Evolutionary conservation across 768 basidiomycete species (phyloP), one percentile per base, ranked within the genome.

Genomic region (Tremella fuciformis): DNA sequence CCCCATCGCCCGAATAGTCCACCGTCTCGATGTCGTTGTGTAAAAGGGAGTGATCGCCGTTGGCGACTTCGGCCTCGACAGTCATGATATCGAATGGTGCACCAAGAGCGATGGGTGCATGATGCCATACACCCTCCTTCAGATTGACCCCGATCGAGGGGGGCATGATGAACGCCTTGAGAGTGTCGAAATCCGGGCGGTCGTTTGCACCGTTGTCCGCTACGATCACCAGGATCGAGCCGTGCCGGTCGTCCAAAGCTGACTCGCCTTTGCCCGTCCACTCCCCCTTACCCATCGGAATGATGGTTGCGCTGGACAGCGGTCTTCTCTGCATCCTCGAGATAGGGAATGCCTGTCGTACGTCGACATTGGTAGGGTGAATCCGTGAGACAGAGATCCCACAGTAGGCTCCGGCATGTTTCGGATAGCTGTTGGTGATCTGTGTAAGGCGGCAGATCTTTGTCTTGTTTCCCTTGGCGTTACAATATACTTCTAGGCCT

Each of bases 21-120:
- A n/a, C n/a, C n/a, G n/a, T n/a, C n/a, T n/a, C n/a, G n/a, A n/a
- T n/a, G n/a, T n/a, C n/a, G n/a, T n/a, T n/a, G n/a, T n/a, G n/a
- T n/a, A n/a, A n/a, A n/a, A n/a, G n/a, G n/a, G n/a, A n/a, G n/a
- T n/a, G n/a, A n/a, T n/a, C 88, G 8, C 74, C 69, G 57, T 88
- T 83, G 3, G 91, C 91, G 54, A 94, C 85, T 76, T 98, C 93
- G 21, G 91, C 89, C 77, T 97, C 94, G 9, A 98, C 84, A 69
- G 93, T 97, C 8, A 88, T 75, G 55, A 80, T 76, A 54, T 80
- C 78, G 34, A 76, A 64, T 25, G 73, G 59, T 40, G 69, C 60
- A 47, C 66, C 74, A n/a, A 74, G 62, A 9, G 69, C 61, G 9
- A 91, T 85, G 84, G 94, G 88, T 1, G 94, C 92, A 80, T 96